Evolutionary conservation across 1,284 basidiomycete genomes (phyloP), one percentile per base, ranked within the genome.

Genomic region (Schizopora paradoxa): DNA sequence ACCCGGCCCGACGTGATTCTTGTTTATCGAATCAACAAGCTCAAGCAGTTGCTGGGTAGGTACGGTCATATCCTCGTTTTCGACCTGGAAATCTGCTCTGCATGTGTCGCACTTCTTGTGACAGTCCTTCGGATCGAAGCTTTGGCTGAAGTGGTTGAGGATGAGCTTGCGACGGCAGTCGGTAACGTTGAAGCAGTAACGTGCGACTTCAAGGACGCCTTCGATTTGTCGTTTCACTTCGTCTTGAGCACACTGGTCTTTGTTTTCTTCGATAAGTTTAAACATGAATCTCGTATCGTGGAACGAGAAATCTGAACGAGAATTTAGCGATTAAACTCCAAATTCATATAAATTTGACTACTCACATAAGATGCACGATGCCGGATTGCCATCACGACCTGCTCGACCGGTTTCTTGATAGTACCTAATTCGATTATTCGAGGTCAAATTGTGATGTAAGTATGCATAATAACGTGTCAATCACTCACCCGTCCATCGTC

Each of bases 111-210:
- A 93, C 7, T 71, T 70, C 43, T 70, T 67, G 23, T 70, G 64
- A 59, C 92, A 95, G 23, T 72, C 51, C 7, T 60, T 63, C 25
- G 67, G 58, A 46, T 76, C 70, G 57, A 89, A 85, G 31, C 70
- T 72, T 61, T 91, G 86, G 50, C 73, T 73, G 47, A 81, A 78
- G 51, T 89, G 86, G 29, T 73, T 74, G 34, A 99, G 74, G 14
- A 99, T 73, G 58, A 91, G 88, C 2, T 77, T 74, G 1, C 96
- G 82, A 6, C 96, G 83, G 59, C 95, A 99, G 55, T 91, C 88
- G 28, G 82, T 79, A 48, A 79, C 74, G 64, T 97, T 92, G 46
- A 69, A 62, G 64, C 90, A 94, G 64, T 85, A 99, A 43, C 77
- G 67, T 10, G 84, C 71, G 33, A 89, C 77, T n/a, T 72, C 68